Evolutionary conservation across 106 monocot species (phyloP), one percentile per base, ranked within the genome.

Genomic region (Iris macrosiphon): DNA sequence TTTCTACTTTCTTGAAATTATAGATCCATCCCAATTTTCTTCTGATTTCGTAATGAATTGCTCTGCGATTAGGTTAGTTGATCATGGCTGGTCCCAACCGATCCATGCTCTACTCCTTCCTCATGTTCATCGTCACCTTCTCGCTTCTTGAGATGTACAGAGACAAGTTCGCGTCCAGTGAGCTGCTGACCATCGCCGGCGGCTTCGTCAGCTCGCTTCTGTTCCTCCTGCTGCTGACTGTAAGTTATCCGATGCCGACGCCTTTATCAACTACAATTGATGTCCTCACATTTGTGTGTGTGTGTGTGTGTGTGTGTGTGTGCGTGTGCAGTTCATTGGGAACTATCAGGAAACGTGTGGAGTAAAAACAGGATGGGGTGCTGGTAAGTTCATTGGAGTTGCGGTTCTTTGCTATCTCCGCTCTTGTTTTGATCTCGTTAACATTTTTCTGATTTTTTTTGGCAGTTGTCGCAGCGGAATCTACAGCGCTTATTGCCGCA

Each of bases 311-410:
- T n/a, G n/a, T n/a, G n/a, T n/a, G n/a, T n/a, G n/a, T n/a, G n/a
- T n/a, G n/a, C n/a, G n/a, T n/a, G n/a, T 75, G 62, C 75, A 93
- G 93, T 88, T 88, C 51, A 79, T 93, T 58, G 93, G 93, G 31
- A 93, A 88, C 55, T 93, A 81, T 52, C 93, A 93, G 45, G 93
- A 93, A 64, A 73, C 83, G 23, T 69, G 19, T 73, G 88, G 93
- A 34, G 42, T 28, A 32, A 78, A 48, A 73, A 88, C 93, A 35
- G 93, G 93, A 37, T 93, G 93, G 93, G 88, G 93, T 59, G 88
- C 93, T 71, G 93, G 93, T 93, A 61, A 64, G 73, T 72, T 4
- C 13, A 40, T 21, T 49, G 37, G 7, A 28, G 22, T 72, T 49
- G 16, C 30, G 12, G n/a, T n/a, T n/a, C n/a, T n/a, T n/a, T n/a